These are phyloP conservation scores for Aspergillus sp. DNA, from an alignment of 2,329 filamentous ascomycete genomes.

Conservation along the genomic window DNA sequence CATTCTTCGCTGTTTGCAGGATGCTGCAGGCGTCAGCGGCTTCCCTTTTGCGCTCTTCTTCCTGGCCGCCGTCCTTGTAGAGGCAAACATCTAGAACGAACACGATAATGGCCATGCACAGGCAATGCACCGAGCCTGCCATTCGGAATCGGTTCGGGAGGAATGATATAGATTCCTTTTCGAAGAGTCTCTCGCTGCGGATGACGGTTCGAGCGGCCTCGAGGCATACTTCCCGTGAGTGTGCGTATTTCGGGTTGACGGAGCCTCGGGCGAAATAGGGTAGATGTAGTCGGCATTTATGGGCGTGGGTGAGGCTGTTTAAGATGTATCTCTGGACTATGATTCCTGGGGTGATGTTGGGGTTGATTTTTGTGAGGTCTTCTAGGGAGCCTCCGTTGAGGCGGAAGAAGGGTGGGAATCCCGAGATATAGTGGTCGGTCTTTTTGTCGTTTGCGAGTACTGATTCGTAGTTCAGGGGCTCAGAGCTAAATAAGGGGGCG, in stretches of 20 bases:
- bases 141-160: too few relatives aligned
- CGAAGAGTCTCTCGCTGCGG: too few relatives aligned
- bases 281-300: conserved; percentile 40
- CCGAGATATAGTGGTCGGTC: too few relatives aligned
- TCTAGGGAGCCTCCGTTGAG: too few relatives aligned
- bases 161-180: too few relatives aligned
- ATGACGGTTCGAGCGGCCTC: too few relatives aligned
- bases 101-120: not conserved
- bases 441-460: too few relatives aligned
- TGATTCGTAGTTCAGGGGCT: too few relatives aligned
- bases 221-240: not conserved
- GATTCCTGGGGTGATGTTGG: not conserved
- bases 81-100: not conserved
- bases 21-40: not conserved
- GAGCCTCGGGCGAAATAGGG: conserved; percentile 31
- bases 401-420: too few relatives aligned
- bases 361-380: too few relatives aligned
- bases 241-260: not conserved
- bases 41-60: not conserved
- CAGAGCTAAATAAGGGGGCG: too few relatives aligned
- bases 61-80: not conserved
- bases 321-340: conserved; percentile 35
- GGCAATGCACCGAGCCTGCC: not conserved
- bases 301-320: conserved; percentile 35
- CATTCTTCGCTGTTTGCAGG: not conserved